phyloP scores from a whole-genome alignment of 805 yeast species.

The Candida orba region DNA sequence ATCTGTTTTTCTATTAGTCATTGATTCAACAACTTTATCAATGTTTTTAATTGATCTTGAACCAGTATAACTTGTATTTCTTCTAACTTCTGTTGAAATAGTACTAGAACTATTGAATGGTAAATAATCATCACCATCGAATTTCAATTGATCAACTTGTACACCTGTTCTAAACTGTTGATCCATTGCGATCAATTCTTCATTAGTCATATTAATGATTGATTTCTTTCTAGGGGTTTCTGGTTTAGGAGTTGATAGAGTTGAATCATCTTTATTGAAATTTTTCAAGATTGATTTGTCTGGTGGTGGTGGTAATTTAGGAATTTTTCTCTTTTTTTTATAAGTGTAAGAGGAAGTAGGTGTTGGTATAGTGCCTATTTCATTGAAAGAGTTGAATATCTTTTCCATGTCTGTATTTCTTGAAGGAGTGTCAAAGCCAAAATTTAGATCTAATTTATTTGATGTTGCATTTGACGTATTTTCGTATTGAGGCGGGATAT shows the following conservation, averaged over 20 bases:
- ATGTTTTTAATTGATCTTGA: constrained; percentile 13
- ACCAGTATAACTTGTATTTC: not conserved
- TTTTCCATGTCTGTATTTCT: constrained; percentile 12
- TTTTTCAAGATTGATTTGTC: constrained; percentile 18
- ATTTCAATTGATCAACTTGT: constrained; percentile 15
- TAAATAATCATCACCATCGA: constrained; percentile 21
- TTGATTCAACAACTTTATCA: constrained; percentile 12
- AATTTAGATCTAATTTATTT: constrained; percentile 13
- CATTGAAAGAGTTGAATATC: constrained; percentile 15
- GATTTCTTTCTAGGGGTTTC: constrained; percentile 16
- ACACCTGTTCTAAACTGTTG: constrained; percentile 18
- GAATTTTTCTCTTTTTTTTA: constrained; percentile 10
- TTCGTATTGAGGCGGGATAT: constrained; percentile 22
- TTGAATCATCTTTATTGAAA: not conserved
- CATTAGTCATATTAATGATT: constrained; percentile 21
- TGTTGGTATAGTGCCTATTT: constrained; percentile 3
- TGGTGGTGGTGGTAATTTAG: constrained; percentile 23
- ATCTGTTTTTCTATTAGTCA: constrained; percentile 6
- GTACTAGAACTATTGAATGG: constrained; percentile 8
- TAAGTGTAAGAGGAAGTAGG: not conserved
- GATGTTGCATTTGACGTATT: not conserved
- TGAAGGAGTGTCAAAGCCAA: constrained; percentile 16
- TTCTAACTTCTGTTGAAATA: not conserved
- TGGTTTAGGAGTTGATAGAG: no score
- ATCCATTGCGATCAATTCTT: constrained; percentile 21